Evolutionary conservation across 768 basidiomycete species (phyloP).

Genomic region (Lactifluus piperatus): DNA sequence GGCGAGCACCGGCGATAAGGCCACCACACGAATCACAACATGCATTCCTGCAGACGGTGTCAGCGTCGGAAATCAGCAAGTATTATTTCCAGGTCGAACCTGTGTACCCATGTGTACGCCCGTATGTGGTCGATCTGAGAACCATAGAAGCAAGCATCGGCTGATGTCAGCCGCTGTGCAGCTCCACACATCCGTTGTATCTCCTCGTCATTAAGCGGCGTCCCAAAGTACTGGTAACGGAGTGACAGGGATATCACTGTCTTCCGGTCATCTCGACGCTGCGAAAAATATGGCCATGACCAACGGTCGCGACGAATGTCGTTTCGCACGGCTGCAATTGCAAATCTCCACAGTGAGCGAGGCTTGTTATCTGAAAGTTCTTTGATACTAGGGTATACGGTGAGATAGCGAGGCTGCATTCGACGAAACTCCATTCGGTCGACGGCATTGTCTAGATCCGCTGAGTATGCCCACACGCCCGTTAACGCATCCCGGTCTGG

Average conservation of each 20-base stretch:
- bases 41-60: conserved; percentile 8
- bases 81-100: conserved; percentile 9
- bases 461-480: background rate
- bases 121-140: conserved; percentile 19
- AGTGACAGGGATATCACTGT: conserved; percentile 24
- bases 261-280: conserved; percentile 24
- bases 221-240: conserved; percentile 22
- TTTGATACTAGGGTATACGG: conserved; percentile 23
- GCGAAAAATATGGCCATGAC: conserved; percentile 27
- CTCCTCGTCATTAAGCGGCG: conserved; percentile 18
- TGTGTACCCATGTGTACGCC: conserved; percentile 21
- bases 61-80: background rate
- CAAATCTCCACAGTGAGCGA: conserved; percentile 27
- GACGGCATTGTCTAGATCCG: background rate
- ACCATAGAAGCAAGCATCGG: conserved; percentile 24
- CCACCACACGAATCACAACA: conserved; percentile 25
- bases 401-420: conserved; percentile 20
- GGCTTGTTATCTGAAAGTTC: conserved; percentile 22
- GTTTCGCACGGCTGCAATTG: conserved; percentile 22
- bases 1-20: conserved; percentile 24
- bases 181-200: conserved; percentile 11
- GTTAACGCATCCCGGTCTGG: conserved; percentile 3
- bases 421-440: conserved; percentile 23
- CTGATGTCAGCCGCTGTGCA: conserved; percentile 20
- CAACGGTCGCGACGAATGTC: conserved; percentile 23